A percentile compares a stretch with the other conserved stretches of the same genome.
phyloP scores from a whole-genome alignment of 768 basidiomycete species.

The Mycena crocata region DNA sequence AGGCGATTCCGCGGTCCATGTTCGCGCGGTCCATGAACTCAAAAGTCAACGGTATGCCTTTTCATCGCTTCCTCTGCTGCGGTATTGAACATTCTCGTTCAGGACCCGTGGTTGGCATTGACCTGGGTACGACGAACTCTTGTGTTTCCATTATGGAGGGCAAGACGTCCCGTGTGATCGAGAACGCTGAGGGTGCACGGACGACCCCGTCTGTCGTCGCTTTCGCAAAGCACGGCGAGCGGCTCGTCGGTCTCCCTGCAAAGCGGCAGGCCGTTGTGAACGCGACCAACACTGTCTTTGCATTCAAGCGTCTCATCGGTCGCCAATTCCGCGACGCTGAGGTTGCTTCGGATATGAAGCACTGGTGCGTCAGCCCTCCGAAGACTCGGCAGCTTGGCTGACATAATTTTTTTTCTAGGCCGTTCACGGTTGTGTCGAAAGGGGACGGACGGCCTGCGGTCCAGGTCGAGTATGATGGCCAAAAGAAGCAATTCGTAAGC shows the following conservation, averaged over 20 bases:
- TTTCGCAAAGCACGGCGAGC: constrained; percentile 98
- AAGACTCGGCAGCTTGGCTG: background rate
- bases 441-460: constrained; percentile 83
- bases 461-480: constrained; percentile 87
- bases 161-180: constrained; percentile 93
- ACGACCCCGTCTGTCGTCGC: constrained; percentile 99
- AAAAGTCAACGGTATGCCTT: constrained; percentile 83
- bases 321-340: constrained; percentile 94
- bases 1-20: constrained; percentile 77
- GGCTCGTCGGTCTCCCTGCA: constrained; percentile 94
- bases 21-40: constrained; percentile 95
- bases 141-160: constrained; percentile 97
- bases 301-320: constrained; percentile 94
- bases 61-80: background rate
- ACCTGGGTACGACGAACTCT: constrained; percentile 94
- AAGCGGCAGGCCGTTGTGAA: constrained; percentile 99
- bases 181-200: constrained; percentile 97
- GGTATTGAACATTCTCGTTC: background rate
- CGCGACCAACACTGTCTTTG: constrained; percentile 92
- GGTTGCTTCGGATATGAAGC: constrained; percentile 89
- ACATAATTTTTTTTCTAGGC: constrained; percentile 64
- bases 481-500: constrained; percentile 83
- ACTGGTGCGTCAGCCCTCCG: constrained; percentile 65
- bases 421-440: constrained; percentile 81
- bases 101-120: constrained; percentile 96